A percentile compares a stretch with the other conserved stretches of the same genome.
Evolutionary conservation across 2,329 filamentous ascomycete genomes (phyloP).

Genomic region (Exophiala xenobiotica): DNA sequence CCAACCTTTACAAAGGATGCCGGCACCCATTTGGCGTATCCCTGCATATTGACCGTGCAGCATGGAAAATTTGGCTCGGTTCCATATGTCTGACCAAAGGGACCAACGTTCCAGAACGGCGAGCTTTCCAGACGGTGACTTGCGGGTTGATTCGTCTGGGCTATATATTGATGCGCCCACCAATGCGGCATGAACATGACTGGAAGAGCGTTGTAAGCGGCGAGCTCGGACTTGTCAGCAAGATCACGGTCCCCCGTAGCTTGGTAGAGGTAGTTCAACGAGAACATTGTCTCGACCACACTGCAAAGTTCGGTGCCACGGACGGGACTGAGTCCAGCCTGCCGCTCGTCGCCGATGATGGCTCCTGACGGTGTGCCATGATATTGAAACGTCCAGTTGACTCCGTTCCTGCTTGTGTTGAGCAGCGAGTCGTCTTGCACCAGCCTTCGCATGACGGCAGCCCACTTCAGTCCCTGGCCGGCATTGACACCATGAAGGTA

Average conservation of each 20-base stretch:
- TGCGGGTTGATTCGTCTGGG: slow-evolving; percentile 55
- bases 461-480: slow-evolving; percentile 49
- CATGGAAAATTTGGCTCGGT: slow-evolving; percentile 55
- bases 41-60: slow-evolving; percentile 61
- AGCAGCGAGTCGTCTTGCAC: slow-evolving; percentile 46
- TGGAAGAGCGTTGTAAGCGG: slow-evolving; percentile 58
- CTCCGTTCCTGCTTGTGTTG: slow-evolving; percentile 42
- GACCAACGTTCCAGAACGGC: slow-evolving; percentile 53
- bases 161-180: slow-evolving; percentile 59
- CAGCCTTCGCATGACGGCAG: slow-evolving; percentile 47
- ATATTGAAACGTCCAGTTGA: slow-evolving; percentile 50
- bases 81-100: slow-evolving; percentile 49
- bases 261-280: slow-evolving; percentile 52
- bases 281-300: slow-evolving; percentile 54
- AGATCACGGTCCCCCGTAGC: slow-evolving; percentile 47
- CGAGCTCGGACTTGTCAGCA: slow-evolving; percentile 53
- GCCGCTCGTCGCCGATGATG: slow-evolving; percentile 52
- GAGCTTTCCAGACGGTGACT: slow-evolving; percentile 42
- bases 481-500: slow-evolving; percentile 51
- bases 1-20: slow-evolving; percentile 48
- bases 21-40: slow-evolving; percentile 56
- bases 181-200: slow-evolving; percentile 52
- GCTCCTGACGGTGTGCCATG: slow-evolving; percentile 50
- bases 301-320: slow-evolving; percentile 53
- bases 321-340: slow-evolving; percentile 46